phyloP scores from a whole-genome alignment of 495 filamentous ascomycete genomes.

The Bacidia gigantensis region DNA sequence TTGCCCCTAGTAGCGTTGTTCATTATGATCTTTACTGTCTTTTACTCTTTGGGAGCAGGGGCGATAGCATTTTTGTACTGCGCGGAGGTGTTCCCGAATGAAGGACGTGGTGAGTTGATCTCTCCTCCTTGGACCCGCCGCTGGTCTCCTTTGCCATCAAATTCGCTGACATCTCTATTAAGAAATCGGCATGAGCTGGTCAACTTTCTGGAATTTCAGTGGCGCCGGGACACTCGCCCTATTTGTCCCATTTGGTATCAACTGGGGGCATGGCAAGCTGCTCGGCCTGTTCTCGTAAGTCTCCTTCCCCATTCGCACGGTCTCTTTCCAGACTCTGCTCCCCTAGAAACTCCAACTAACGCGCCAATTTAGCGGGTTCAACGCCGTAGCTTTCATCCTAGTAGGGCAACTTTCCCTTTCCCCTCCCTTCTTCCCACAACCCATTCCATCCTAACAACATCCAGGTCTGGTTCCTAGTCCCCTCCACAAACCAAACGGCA shows the following conservation, averaged over 20 bases:
- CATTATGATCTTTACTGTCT: constrained; percentile 1
- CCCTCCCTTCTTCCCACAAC: not conserved
- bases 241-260: constrained; percentile 1
- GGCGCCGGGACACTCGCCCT: not conserved
- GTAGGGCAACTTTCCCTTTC: not conserved
- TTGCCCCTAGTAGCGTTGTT: not conserved
- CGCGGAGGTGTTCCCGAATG: not conserved
- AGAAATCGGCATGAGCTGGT: not conserved
- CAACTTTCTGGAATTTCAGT: constrained; percentile 2
- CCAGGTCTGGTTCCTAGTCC: constrained; percentile 6
- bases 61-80: constrained; percentile 2
- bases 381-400: not conserved
- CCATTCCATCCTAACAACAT: not conserved
- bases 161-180: too few relatives aligned
- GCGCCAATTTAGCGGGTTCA: not conserved
- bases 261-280: constrained; percentile 1
- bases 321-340: not conserved
- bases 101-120: not conserved
- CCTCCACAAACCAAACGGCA: constrained; percentile 6
- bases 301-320: not conserved
- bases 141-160: too few relatives aligned
- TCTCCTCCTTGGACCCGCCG: too few relatives aligned
- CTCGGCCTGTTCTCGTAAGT: constrained; percentile 2
- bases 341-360: not conserved
- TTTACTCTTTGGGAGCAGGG: not conserved